These are phyloP conservation scores for Closterium sp. DNA, from an alignment of 139 green algal species.

Conservation along the genomic window DNA sequence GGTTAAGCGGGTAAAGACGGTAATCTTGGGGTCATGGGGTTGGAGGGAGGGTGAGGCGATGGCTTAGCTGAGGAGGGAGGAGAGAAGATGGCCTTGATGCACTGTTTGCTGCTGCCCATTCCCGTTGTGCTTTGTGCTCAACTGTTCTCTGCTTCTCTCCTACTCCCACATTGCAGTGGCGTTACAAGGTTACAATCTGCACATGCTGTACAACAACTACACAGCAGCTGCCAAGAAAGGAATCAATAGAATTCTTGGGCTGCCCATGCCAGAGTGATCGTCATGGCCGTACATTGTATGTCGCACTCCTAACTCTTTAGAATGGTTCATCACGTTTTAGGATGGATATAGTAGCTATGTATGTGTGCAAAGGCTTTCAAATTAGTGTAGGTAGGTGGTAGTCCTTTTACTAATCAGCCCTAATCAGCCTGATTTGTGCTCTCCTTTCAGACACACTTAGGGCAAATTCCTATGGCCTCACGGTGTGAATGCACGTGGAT, in stretches of 20 bases:
- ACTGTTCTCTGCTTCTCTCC: not conserved
- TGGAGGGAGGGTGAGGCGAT: not conserved
- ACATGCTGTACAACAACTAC: not conserved
- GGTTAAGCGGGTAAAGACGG: no score
- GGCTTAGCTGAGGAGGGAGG: not conserved
- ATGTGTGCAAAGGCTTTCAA: no score
- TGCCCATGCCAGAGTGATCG: not conserved
- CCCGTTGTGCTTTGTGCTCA: not conserved
- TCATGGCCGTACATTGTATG: no score
- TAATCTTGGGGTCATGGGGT: not conserved
- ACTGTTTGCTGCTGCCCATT: not conserved
- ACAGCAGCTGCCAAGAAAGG: not conserved
- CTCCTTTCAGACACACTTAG: no score
- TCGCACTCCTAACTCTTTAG: no score
- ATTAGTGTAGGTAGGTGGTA: no score
- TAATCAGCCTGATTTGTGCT: no score
- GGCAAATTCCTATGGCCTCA: no score
- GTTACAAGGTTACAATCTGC: not conserved
- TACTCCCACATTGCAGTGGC: not conserved
- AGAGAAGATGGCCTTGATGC: not conserved
- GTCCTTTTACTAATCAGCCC: no score
- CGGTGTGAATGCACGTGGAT: no score
- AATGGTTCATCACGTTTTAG: no score
- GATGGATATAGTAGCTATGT: no score
- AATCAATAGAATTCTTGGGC: not conserved